Evolutionary conservation across 331 rosid genomes (phyloP).

Genomic region (Prunus yedoensis): DNA sequence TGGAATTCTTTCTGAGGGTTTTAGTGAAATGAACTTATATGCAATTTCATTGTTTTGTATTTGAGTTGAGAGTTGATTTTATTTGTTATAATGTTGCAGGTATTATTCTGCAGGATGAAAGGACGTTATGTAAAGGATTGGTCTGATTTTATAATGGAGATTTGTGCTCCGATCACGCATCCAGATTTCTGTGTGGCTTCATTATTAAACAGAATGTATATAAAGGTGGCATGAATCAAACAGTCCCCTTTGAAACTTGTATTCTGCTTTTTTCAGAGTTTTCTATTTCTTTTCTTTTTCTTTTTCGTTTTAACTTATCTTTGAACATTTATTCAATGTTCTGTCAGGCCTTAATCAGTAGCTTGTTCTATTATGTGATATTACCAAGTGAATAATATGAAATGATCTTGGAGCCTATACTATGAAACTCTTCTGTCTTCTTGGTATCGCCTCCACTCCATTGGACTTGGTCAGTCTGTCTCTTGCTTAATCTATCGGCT

Average conservation of each 20-base stretch:
- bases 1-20: neutral
- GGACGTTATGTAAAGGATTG: slow-evolving; percentile 42
- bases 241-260: slow-evolving; percentile 26
- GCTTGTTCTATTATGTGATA: slow-evolving; percentile 8
- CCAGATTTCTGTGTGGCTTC: slow-evolving; percentile 33
- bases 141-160: slow-evolving; percentile 31
- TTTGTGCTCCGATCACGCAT: slow-evolving; percentile 29
- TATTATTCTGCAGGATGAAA: slow-evolving; percentile 27
- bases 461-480: neutral
- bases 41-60: slow-evolving; percentile 5
- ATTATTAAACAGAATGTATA: slow-evolving; percentile 50
- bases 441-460: neutral
- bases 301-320: neutral
- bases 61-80: slow-evolving; percentile 19
- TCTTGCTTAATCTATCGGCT: neutral
- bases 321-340: slow-evolving; percentile 11
- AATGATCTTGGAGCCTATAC: neutral
- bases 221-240: slow-evolving; percentile 41
- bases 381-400: neutral
- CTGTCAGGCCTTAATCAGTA: slow-evolving; percentile 11
- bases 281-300: neutral
- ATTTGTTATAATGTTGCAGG: slow-evolving; percentile 46
- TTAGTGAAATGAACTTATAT: neutral
- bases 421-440: neutral
- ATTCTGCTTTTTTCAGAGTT: neutral